Evolutionary conservation across 164 flowering plant species (phyloP).

Genomic region (Houttuynia cordata): DNA sequence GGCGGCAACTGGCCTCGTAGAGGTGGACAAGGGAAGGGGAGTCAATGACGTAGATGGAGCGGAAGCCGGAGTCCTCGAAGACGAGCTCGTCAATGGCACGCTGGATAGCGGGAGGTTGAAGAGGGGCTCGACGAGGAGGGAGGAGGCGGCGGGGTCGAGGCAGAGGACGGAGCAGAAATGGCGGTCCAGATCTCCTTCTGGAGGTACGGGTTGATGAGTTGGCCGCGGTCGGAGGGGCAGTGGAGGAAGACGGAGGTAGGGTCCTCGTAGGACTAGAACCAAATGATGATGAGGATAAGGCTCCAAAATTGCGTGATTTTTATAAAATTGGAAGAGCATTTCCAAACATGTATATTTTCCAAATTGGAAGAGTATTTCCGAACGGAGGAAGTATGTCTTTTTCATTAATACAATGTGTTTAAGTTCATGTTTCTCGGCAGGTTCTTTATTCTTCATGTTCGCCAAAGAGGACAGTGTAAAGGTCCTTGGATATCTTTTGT

Average conservation of each 20-base stretch:
- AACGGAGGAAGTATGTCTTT: too few species aligned
- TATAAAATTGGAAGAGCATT: too few species aligned
- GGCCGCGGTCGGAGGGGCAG: slow-evolving; percentile 93
- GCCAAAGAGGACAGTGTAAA: too few species aligned
- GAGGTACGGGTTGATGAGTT: slow-evolving; percentile 83
- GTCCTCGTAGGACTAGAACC: slow-evolving; percentile 39
- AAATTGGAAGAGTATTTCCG: too few species aligned
- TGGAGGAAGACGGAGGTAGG: slow-evolving; percentile 82
- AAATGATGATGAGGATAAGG: too few species aligned
- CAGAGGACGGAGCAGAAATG: slow-evolving; percentile 53
- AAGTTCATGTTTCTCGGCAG: too few species aligned
- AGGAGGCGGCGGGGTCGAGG: slow-evolving; percentile 38
- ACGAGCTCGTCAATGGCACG: slow-evolving; percentile 59
- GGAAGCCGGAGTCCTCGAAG: slow-evolving; percentile 86
- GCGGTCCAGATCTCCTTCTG: slow-evolving; percentile 78
- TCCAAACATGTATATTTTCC: too few species aligned
- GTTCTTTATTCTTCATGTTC: too few species aligned
- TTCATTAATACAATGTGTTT: too few species aligned
- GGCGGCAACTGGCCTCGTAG: slow-evolving; percentile 67
- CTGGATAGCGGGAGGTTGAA: slow-evolving; percentile 58
- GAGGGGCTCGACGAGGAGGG: slow-evolving; percentile 68
- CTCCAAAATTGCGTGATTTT: too few species aligned
- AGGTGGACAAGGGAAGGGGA: slow-evolving; percentile 67
- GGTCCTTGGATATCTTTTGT: too few species aligned
- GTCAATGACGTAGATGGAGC: slow-evolving; percentile 56